A percentile compares a stretch with the other conserved stretches of the same genome.
phyloP scores from a whole-genome alignment of 1,284 basidiomycete species.

The Pholiota adiposa region DNA sequence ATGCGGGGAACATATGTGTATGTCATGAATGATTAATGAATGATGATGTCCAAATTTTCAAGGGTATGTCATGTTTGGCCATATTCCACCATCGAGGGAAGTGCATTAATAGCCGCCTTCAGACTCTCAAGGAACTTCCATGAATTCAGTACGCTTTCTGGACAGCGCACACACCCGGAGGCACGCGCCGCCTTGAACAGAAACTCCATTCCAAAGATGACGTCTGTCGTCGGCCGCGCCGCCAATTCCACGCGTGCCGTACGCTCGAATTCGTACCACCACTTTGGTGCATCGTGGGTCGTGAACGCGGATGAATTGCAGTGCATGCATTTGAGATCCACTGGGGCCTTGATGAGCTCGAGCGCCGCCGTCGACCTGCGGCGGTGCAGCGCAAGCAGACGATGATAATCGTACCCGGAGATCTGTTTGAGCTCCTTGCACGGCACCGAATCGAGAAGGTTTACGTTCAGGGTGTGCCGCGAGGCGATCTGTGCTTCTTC shows the following conservation, averaged over 20 bases:
- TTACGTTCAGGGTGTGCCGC: constrained; percentile 54
- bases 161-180: constrained; percentile 60
- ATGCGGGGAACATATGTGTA: not conserved
- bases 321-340: constrained; percentile 64
- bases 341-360: constrained; percentile 47
- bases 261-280: constrained; percentile 67
- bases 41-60: not conserved
- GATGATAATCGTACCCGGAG: constrained; percentile 66
- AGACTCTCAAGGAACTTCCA: constrained; percentile 57
- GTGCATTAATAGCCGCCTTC: constrained; percentile 59
- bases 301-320: constrained; percentile 60
- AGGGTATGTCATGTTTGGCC: not conserved
- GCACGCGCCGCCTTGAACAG: constrained; percentile 53
- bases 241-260: constrained; percentile 60
- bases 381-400: constrained; percentile 63
- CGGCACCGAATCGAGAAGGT: constrained; percentile 56
- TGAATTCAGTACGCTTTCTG: constrained; percentile 64
- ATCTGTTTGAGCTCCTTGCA: constrained; percentile 69
- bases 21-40: too few relatives aligned
- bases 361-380: constrained; percentile 52
- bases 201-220: constrained; percentile 65
- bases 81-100: constrained; percentile 57
- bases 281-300: constrained; percentile 56
- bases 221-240: constrained; percentile 57
- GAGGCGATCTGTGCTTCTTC: constrained; percentile 59